Evolutionary conservation across 2,329 filamentous ascomycete genomes (phyloP).

Genomic region (Colletotrichum zoysiae): DNA sequence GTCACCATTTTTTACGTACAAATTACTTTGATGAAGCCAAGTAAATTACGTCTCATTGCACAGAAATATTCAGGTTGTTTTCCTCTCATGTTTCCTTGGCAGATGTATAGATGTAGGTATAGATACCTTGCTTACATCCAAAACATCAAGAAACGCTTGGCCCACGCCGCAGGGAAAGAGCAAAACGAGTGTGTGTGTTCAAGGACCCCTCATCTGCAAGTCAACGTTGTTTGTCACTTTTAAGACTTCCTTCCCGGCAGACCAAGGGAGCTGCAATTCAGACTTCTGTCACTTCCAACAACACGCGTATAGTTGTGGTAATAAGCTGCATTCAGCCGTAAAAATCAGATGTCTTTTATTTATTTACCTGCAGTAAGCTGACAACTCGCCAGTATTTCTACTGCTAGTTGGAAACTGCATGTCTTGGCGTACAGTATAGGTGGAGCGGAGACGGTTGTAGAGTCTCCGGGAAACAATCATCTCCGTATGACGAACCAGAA

Average conservation of each 20-base stretch:
- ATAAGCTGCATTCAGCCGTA: background rate
- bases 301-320: background rate
- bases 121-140: background rate
- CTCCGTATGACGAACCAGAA: background rate
- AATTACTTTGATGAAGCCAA: background rate
- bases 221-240: background rate
- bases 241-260: background rate
- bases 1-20: background rate
- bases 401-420: background rate
- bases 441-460: background rate
- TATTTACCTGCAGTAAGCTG: background rate
- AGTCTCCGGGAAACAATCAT: background rate
- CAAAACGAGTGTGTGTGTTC: background rate
- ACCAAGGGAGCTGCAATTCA: background rate
- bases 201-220: background rate
- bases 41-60: background rate
- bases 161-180: background rate
- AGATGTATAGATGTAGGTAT: background rate
- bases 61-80: background rate
- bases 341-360: background rate
- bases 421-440: background rate
- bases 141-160: background rate
- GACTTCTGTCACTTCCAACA: background rate
- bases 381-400: background rate
- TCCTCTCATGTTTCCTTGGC: background rate